Base-by-base conservation (phyloP, 140 eudicot species). In the Oenanthe javanica region DNA sequence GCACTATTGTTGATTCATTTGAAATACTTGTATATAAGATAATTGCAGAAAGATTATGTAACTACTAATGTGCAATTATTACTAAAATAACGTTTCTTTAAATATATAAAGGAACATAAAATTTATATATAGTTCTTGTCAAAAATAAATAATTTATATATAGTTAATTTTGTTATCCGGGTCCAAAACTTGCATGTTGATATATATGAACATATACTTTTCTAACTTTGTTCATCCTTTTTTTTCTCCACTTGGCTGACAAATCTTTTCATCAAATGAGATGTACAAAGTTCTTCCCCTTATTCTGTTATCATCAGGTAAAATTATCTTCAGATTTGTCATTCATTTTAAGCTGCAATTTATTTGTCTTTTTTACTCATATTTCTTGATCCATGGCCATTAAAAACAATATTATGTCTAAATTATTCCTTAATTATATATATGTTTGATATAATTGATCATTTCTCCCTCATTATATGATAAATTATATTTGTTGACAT, bases 291-390 rank as follows among this genome's bases (percentile, higher is more conserved):
- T 40, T 14, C 45, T 12, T 13, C 45, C 73, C 73, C 45, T 52
- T 76, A 31, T 47, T 36, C 59, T 67, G 36, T 50, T 64, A 79
- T 82, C 6, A 51, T 78, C 77, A 63, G 81, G 81, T 78, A 59
- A 78, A 78, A 57, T 45, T 59, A 27, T 63, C 52, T 79, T n/a
- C 36, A 11, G 43, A 79, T 36, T 45, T 79, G 66, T 46, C 49
- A 61, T 61, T 63, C 43, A 75, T 75, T 79, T 66, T 72, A 1
- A 46, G 75, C 76, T 66, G 13, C 82, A 19, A 11, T 64, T 64
- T 48, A 16, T 64, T 4, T 47, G 50, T 52, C 80, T 46, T 47
- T 9, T 63, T 42, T 43, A 47, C 9, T 2, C 36, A 46, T 6
- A 12, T 79, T 79, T 46, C 18, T 43, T 63, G 49, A 63, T 79